phyloP scores from a whole-genome alignment of 2,329 filamentous ascomycete genomes.

The Sordariomycetes sp. region DNA sequence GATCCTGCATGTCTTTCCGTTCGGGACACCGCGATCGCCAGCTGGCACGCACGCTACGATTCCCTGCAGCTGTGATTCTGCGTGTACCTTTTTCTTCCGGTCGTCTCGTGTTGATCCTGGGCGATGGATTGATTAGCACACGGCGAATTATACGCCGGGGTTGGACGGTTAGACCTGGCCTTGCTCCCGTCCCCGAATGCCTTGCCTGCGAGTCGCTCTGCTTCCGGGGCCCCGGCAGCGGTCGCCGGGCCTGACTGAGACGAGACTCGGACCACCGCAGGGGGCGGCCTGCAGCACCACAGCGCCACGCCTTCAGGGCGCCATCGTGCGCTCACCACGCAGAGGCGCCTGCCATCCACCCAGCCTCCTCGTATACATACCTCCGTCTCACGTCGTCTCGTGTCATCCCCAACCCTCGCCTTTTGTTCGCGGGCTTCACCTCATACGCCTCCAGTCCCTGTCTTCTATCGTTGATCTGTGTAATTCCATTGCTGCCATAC shows the following conservation, averaged over 20 bases:
- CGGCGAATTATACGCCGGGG: too few relatives aligned
- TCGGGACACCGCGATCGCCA: background rate
- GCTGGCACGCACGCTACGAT: too few relatives aligned
- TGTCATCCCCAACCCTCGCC: background rate
- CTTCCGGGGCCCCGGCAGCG: too few relatives aligned
- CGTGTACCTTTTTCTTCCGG: too few relatives aligned
- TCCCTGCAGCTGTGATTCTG: too few relatives aligned
- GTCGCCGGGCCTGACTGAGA: too few relatives aligned
- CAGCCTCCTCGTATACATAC: background rate
- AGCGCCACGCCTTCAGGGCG: background rate
- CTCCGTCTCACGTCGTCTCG: background rate
- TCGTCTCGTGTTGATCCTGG: too few relatives aligned
- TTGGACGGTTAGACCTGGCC: too few relatives aligned
- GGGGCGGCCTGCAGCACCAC: background rate
- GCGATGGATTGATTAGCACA: too few relatives aligned
- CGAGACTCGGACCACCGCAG: background rate
- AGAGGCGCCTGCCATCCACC: background rate
- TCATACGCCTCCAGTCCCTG: background rate
- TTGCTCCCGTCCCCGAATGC: too few relatives aligned
- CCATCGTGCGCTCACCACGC: background rate
- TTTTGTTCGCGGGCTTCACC: background rate
- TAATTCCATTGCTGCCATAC: background rate
- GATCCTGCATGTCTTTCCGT: background rate
- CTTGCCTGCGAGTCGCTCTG: too few relatives aligned
- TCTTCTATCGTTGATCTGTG: background rate